Evolutionary conservation across 2,329 filamentous ascomycete species (phyloP), one percentile per base, ranked within the genome.

Genomic region (Colletotrichum magnum): DNA sequence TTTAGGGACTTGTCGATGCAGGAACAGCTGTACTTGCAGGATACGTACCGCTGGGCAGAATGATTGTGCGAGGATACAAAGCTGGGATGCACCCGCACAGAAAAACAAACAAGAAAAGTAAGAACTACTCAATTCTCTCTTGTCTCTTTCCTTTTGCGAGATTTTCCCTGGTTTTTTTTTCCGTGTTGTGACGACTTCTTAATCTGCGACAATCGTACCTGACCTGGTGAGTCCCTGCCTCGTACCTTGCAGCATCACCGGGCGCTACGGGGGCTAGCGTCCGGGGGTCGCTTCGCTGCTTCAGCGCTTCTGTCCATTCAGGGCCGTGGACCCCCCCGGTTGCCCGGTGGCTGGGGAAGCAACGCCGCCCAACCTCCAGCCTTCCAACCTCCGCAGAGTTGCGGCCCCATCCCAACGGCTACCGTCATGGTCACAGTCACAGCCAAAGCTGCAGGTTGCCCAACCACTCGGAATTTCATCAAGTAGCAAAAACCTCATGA

Each of bases 321-420:
- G 21, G 21, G 21, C 21, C 21, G 21, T 24, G 21, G 21, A 24
- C 21, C 1, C 51, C 43, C 39, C 59, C 39, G 39, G 59, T 26
- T 59, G 65, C 47, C 50, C 24, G 66, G 66, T 69, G 66, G 66
- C 66, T 69, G 66, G 66, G 32, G 66, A 61, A 24, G 66, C 62
- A 65, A 41, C 47, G 53, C 47, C 64, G 58, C 64, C 65, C 65
- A 54, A 53, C 57, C 62, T 69, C 66, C 61, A 52, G 39, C 66
- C 51, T 66, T 43, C 56, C 10, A 56, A 39, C 45, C 24, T 16
- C 52, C 32, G 15, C 32, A 57, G 32, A 21, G 16, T 28, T 18
- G 16, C 54, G 32, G 16, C 54, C 26, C 60, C 10, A 18, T 56
- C 26, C 18, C 32, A 36, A 10, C 32, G 32, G 32, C 10, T 10